Evolutionary conservation across 2,329 filamentous ascomycete genomes (phyloP).

Genomic region (Pseudopyricularia javanii): DNA sequence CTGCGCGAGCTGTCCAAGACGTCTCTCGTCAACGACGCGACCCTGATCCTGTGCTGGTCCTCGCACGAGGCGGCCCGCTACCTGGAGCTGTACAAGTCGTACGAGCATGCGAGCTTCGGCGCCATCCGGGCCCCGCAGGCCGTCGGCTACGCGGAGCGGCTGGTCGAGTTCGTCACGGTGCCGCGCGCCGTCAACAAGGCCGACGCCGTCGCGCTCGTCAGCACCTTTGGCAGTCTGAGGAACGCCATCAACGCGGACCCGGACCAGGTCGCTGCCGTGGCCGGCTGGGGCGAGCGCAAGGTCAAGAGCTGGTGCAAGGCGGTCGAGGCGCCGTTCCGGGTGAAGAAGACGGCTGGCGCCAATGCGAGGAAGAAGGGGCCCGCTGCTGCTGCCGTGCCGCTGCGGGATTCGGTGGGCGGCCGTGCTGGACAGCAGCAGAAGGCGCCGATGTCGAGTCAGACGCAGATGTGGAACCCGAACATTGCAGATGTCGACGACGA

Average conservation of each 20-base stretch:
- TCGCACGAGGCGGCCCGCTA: conserved; percentile 89
- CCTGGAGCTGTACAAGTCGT: conserved; percentile 87
- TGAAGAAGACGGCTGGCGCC: conserved; percentile 49
- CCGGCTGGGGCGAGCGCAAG: conserved; percentile 93
- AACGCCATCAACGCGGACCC: conserved; percentile 78
- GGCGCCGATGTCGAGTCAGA: conserved; percentile 15
- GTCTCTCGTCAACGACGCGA: conserved; percentile 83
- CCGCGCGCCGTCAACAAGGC: conserved; percentile 88
- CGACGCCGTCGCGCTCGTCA: conserved; percentile 80
- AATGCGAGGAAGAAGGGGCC: conserved; percentile 12
- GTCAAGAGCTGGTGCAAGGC: conserved; percentile 74
- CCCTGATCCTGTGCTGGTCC: conserved; percentile 86
- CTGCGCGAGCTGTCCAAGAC: conserved; percentile 88
- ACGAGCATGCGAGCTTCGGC: conserved; percentile 69
- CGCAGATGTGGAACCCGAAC: conserved; percentile 24
- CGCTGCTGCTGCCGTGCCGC: conserved; percentile 14
- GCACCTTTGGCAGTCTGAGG: conserved; percentile 80
- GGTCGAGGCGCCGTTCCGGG: conserved; percentile 75
- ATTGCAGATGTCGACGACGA: conserved; percentile 27
- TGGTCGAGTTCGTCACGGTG: conserved; percentile 87
- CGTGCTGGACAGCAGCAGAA: background rate
- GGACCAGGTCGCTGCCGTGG: conserved; percentile 74
- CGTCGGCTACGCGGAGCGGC: conserved; percentile 69
- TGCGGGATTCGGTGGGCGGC: conserved; percentile 22
- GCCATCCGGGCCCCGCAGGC: conserved; percentile 80